Conservation (phyloP, 2,329 filamentous ascomycete genomes). For the Neonectria magnoliae region DNA sequence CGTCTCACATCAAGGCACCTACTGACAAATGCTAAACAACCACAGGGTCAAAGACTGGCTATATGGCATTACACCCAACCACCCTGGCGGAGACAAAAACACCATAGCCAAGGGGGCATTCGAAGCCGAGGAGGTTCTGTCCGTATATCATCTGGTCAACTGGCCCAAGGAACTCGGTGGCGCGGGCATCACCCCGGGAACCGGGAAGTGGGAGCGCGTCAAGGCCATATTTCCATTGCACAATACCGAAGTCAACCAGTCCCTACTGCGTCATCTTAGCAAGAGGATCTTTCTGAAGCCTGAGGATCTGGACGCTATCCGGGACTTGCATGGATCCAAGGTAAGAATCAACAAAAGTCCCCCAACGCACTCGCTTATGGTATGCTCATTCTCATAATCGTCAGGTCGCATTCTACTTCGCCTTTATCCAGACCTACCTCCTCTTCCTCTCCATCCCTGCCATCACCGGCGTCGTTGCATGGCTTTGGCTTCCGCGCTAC, state of each 20-base stretch:
- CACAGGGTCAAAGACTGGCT: slow-evolving; percentile 78
- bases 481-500: slow-evolving; percentile 75
- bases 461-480: slow-evolving; percentile 72
- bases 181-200: slow-evolving; percentile 68
- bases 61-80: slow-evolving; percentile 71
- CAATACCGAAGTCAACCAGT: slow-evolving; percentile 65
- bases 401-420: slow-evolving; percentile 81
- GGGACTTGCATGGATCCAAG: slow-evolving; percentile 71
- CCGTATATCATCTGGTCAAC: slow-evolving; percentile 74
- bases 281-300: slow-evolving; percentile 60
- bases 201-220: slow-evolving; percentile 69
- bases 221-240: slow-evolving; percentile 71
- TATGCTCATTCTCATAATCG: neutral
- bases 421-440: slow-evolving; percentile 83
- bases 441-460: slow-evolving; percentile 76
- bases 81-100: slow-evolving; percentile 66
- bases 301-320: slow-evolving; percentile 67
- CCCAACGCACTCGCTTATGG: no score
- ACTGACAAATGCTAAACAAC: neutral
- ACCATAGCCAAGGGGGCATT: slow-evolving; percentile 59
- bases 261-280: slow-evolving; percentile 66
- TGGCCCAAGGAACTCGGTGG: slow-evolving; percentile 68
- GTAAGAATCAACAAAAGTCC: slow-evolving; percentile 18
- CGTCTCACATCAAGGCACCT: neutral
- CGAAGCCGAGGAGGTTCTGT: slow-evolving; percentile 76